Conservation (phyloP, 108 stramenopile species). For the Nitzschia putrida region DNA sequence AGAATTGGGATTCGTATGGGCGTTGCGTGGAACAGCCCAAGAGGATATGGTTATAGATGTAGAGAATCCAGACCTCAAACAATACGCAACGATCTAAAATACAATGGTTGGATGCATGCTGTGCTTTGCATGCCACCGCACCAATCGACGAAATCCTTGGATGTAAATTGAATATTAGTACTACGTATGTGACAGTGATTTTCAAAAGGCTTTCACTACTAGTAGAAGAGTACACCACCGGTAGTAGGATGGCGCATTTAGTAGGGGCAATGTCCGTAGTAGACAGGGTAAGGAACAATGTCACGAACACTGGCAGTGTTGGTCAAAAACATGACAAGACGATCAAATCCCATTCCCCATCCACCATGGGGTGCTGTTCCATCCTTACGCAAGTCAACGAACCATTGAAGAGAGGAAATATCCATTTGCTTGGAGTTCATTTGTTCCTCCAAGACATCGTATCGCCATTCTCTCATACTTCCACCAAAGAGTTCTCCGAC, state of each 20-base stretch:
- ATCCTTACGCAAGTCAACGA: conserved; percentile 87
- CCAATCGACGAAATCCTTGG: too few relatives aligned
- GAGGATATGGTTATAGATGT: conserved; percentile 8
- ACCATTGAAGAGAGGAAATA: conserved; percentile 83
- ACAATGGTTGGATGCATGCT: too few relatives aligned
- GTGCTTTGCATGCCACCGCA: too few relatives aligned
- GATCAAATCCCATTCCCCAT: conserved; percentile 95
- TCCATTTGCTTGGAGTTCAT: conserved; percentile 71
- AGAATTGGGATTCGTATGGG: conserved; percentile 51
- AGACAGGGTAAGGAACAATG: conserved; percentile 94
- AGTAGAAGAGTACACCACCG: too few relatives aligned
- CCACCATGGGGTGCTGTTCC: conserved; percentile 93
- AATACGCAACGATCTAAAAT: too few relatives aligned
- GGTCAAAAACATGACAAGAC: conserved; percentile 86
- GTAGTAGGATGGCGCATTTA: too few relatives aligned
- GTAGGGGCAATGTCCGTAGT: conserved; percentile 87
- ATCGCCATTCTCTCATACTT: conserved; percentile 88
- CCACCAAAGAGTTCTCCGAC: conserved; percentile 94
- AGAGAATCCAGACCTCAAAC: too few relatives aligned
- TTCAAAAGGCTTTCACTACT: too few relatives aligned
- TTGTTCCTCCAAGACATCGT: conserved; percentile 73
- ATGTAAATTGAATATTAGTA: too few relatives aligned
- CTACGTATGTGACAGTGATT: too few relatives aligned
- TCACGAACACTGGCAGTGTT: conserved; percentile 90
- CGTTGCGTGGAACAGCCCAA: conserved; percentile 26